Evolutionary conservation across 495 filamentous ascomycete species (phyloP).

Genomic region (Gamarada debralockiae): DNA sequence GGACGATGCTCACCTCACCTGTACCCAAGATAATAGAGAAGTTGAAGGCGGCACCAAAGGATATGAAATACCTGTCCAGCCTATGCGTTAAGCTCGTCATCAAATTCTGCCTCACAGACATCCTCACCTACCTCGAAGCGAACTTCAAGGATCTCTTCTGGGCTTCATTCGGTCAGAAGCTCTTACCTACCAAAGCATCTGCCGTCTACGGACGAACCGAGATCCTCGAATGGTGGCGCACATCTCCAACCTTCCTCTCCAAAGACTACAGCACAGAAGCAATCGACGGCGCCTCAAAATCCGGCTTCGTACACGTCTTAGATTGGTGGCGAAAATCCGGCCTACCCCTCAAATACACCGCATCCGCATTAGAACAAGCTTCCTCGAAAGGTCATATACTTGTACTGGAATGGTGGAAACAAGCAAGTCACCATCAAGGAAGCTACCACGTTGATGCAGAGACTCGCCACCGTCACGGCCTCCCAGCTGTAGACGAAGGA

Average conservation of each 20-base stretch:
- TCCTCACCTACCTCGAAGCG: conserved; percentile 77
- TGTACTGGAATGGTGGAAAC: conserved; percentile 89
- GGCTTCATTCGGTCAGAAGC: conserved; percentile 74
- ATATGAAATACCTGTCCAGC: conserved; percentile 70
- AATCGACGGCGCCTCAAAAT: conserved; percentile 78
- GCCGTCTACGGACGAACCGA: conserved; percentile 80
- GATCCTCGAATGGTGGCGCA: conserved; percentile 86
- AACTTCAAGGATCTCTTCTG: conserved; percentile 76
- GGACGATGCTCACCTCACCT: conserved; percentile 69
- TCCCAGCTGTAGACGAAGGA: background rate
- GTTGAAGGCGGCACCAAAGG: conserved; percentile 59
- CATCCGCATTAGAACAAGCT: conserved; percentile 80
- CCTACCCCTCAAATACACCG: conserved; percentile 77
- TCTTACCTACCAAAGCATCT: conserved; percentile 79
- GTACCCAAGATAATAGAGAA: conserved; percentile 62
- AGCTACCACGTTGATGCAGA: conserved; percentile 17
- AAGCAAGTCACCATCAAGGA: conserved; percentile 41
- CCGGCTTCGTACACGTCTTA: conserved; percentile 77
- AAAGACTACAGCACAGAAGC: conserved; percentile 73
- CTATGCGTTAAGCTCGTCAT: conserved; percentile 84
- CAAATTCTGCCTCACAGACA: conserved; percentile 71
- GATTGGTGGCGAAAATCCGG: conserved; percentile 89
- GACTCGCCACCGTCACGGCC: conserved; percentile 15
- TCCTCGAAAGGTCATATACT: conserved; percentile 75
- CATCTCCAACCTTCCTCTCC: conserved; percentile 68